These are phyloP conservation scores for Rhizophagus prolifer DNA, from an alignment of 192 early-diverging fungal genomes.

Conservation along the genomic window DNA sequence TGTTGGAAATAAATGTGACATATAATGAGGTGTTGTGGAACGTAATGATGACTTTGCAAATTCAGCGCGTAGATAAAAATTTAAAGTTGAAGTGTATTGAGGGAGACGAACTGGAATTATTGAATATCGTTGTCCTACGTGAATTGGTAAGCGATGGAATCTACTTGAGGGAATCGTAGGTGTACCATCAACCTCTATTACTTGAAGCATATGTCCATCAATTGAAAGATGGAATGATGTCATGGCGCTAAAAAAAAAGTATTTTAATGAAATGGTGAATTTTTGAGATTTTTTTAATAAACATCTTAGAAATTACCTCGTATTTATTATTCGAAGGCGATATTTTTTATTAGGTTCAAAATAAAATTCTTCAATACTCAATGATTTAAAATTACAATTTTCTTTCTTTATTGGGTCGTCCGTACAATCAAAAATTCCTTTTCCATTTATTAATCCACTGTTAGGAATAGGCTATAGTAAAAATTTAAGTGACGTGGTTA, in stretches of 20 bases:
- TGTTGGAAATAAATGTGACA: conserved; percentile 1
- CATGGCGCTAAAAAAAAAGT: conserved; percentile 40
- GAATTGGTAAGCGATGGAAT: conserved; percentile 38
- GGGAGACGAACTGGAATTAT: conserved; percentile 45
- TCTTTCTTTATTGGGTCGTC: not conserved
- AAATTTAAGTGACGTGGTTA: not conserved
- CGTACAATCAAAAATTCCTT: conserved; percentile 37
- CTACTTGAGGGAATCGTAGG: conserved; percentile 24
- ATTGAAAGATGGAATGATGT: conserved; percentile 63
- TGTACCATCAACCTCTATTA: conserved; percentile 72
- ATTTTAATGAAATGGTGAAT: not conserved
- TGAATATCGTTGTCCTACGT: conserved; percentile 49
- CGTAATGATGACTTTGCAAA: conserved; percentile 38
- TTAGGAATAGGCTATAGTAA: conserved; percentile 36
- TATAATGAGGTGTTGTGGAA: conserved; percentile 3
- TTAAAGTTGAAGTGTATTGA: conserved; percentile 23
- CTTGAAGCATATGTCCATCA: conserved; percentile 61
- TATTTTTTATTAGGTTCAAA: conserved; percentile 40
- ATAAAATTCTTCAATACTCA: conserved; percentile 30
- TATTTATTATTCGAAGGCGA: conserved; percentile 60
- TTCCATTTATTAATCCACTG: conserved; percentile 52
- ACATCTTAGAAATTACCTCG: conserved; percentile 26
- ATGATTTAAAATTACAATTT: conserved; percentile 23
- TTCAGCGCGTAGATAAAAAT: conserved; percentile 46
- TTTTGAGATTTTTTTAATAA: too few species aligned